Base-by-base conservation (phyloP, 129 eudicot genomes). In the Chrysanthemum makinoi region DNA sequence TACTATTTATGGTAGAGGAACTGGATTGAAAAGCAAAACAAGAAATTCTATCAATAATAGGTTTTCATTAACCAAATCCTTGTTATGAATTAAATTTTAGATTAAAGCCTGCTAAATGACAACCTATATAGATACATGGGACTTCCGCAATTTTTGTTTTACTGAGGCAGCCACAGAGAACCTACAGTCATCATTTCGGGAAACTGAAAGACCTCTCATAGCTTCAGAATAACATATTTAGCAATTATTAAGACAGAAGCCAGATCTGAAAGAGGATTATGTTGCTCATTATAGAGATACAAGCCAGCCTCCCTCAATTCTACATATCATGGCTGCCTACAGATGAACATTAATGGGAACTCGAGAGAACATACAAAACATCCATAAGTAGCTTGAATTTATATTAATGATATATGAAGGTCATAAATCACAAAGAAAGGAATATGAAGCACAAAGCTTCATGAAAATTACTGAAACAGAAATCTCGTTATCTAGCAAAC, bases 341-440 rank as follows among this genome's bases (percentile, higher is more conserved):
- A 52, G 17, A 52, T 17, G 5, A 15, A 52, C 57, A 52, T n/a
- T 13, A 13, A 52, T 15, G 2, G 7, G 18, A 52, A 15, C 17
- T 2, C 7, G 2, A 11, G 8, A 69, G 20, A 66, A 19, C 50
- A 69, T 15, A 39, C 54, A 16, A 66, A 48, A 6, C 55, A 43
- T 28, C 47, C 49, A 60, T 58, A 44, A 47, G 48, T 59, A 24
- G 76, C 66, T 46, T 22, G 17, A 48, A 24, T 58, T 59, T n/a
- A 46, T 46, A 58, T 59, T 30, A 58, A 72, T 46, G 48, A 17
- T 39, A 24, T 13, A 44, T 33, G 8, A 17, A 6, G 44, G 44
- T 57, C n/a, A 55, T 18, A 56, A 52, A 55, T 56, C 19, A 44
- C 75, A 70, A 19, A 19, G 10, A 39, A 46, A 57, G 43, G 11